Conservation (phyloP, 495 filamentous ascomycete genomes). For the Peziza echinospora region DNA sequence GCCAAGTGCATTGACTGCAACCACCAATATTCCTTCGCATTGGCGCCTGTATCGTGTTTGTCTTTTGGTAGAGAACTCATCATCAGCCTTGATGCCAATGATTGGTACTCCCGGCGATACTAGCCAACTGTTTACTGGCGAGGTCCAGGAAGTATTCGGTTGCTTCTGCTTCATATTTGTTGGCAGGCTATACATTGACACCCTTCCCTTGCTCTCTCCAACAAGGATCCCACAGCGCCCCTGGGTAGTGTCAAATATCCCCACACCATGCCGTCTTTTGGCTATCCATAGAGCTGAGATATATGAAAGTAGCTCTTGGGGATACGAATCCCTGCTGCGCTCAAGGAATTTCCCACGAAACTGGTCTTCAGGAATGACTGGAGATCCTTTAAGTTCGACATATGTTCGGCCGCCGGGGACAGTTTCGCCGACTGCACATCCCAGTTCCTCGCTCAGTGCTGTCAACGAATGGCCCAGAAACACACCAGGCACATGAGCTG, state of each 20-base stretch:
- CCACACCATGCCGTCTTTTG: slow-evolving; percentile 35
- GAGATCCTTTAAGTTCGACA: slow-evolving; percentile 11
- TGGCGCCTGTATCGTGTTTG: slow-evolving; percentile 21
- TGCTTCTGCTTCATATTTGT: slow-evolving; percentile 44
- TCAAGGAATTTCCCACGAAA: slow-evolving; percentile 11
- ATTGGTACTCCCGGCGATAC: slow-evolving; percentile 86
- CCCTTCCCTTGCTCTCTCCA: slow-evolving; percentile 69
- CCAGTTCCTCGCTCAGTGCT: slow-evolving; percentile 17
- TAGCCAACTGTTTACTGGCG: slow-evolving; percentile 67
- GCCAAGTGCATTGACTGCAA: slow-evolving; percentile 72
- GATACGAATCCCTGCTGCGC: background rate
- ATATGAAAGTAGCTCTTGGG: slow-evolving; percentile 20
- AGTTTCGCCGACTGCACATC: slow-evolving; percentile 16
- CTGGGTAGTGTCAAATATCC: slow-evolving; percentile 47
- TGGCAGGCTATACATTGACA: slow-evolving; percentile 53
- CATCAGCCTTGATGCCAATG: slow-evolving; percentile 64
- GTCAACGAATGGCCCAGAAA: slow-evolving; percentile 9
- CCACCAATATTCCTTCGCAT: slow-evolving; percentile 53
- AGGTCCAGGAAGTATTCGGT: slow-evolving; percentile 44
- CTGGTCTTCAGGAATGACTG: slow-evolving; percentile 5
- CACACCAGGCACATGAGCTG: background rate
- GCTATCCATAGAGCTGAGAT: slow-evolving; percentile 78
- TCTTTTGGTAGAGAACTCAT: slow-evolving; percentile 47
- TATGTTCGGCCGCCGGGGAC: slow-evolving; percentile 12
- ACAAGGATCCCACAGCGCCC: slow-evolving; percentile 62